Evolutionary conservation across 2,329 filamentous ascomycete genomes (phyloP).

Genomic region (Pseudogymnoascus sp.): DNA sequence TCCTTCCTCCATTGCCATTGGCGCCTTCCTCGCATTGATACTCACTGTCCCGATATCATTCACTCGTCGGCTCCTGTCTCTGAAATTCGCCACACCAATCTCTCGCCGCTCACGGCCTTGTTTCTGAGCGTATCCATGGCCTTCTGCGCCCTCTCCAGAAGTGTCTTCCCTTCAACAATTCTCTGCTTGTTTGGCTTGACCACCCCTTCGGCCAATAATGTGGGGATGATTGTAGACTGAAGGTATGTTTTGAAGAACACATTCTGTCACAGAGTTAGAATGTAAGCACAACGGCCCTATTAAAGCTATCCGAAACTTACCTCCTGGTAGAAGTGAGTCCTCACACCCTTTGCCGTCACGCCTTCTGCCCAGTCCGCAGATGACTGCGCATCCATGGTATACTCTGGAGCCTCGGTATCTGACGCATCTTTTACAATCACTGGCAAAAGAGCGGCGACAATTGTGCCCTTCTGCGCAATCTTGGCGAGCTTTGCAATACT

Average conservation of each 20-base stretch:
- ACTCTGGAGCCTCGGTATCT: slow-evolving; percentile 41
- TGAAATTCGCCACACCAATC: slow-evolving; percentile 31
- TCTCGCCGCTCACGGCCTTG: slow-evolving; percentile 39
- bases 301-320: slow-evolving; percentile 29
- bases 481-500: slow-evolving; percentile 42
- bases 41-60: not conserved
- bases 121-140: slow-evolving; percentile 37
- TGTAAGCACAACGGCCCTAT: not conserved
- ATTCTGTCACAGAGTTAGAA: slow-evolving; percentile 35
- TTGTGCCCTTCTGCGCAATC: slow-evolving; percentile 42
- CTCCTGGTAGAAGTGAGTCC: slow-evolving; percentile 47
- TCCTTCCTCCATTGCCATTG: not conserved
- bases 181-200: slow-evolving; percentile 36
- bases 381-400: slow-evolving; percentile 44
- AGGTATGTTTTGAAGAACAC: slow-evolving; percentile 39
- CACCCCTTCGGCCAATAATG: slow-evolving; percentile 29
- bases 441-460: slow-evolving; percentile 53
- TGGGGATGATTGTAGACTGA: slow-evolving; percentile 23
- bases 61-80: slow-evolving; percentile 5
- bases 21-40: not conserved
- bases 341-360: slow-evolving; percentile 45
- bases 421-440: slow-evolving; percentile 49
- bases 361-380: slow-evolving; percentile 44
- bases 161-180: slow-evolving; percentile 35
- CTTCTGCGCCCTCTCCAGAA: slow-evolving; percentile 29